Percentiles rank a stretch among this genome's conserved stretches.
Evolutionary conservation across 2,329 filamentous ascomycete species (phyloP).

Genomic region (Beauveria scarabaeidicola): DNA sequence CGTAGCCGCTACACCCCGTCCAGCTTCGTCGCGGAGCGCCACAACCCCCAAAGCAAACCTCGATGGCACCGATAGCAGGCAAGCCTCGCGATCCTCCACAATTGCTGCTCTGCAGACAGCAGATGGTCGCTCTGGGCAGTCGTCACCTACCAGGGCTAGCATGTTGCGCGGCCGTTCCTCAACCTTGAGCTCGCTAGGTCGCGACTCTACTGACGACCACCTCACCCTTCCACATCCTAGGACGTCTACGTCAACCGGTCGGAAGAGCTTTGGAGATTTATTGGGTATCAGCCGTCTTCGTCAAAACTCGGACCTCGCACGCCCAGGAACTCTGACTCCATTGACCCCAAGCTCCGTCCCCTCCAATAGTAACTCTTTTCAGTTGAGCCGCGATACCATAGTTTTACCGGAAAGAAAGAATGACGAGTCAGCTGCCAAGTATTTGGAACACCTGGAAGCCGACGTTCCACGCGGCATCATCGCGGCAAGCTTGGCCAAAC

Average conservation of each 20-base stretch:
- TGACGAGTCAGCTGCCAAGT: conserved; percentile 83
- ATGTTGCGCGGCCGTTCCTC: conserved; percentile 71
- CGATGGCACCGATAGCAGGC: conserved; percentile 23
- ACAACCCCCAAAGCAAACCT: conserved; percentile 17
- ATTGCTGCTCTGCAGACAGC: conserved; percentile 39
- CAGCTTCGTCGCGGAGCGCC: conserved; percentile 27
- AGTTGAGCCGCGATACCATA: conserved; percentile 62
- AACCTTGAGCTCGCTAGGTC: conserved; percentile 75
- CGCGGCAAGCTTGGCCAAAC: conserved; percentile 77
- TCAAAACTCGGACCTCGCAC: conserved; percentile 68
- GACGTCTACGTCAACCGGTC: conserved; percentile 79
- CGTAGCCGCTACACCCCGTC: conserved; percentile 24
- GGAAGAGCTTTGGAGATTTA: conserved; percentile 88
- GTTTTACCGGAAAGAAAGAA: conserved; percentile 72
- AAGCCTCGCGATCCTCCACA: conserved; percentile 28
- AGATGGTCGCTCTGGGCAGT: conserved; percentile 50
- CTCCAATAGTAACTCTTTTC: conserved; percentile 79
- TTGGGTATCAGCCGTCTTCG: conserved; percentile 71
- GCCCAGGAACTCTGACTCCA: conserved; percentile 60
- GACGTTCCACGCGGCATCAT: conserved; percentile 73
- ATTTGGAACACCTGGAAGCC: conserved; percentile 75
- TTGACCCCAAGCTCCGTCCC: conserved; percentile 60
- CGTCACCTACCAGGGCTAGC: conserved; percentile 55
- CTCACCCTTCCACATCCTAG: conserved; percentile 59
- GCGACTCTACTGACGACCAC: conserved; percentile 62